Evolutionary conservation across 192 early-diverging fungal genomes (phyloP).

Genomic region (Podila horticola): DNA sequence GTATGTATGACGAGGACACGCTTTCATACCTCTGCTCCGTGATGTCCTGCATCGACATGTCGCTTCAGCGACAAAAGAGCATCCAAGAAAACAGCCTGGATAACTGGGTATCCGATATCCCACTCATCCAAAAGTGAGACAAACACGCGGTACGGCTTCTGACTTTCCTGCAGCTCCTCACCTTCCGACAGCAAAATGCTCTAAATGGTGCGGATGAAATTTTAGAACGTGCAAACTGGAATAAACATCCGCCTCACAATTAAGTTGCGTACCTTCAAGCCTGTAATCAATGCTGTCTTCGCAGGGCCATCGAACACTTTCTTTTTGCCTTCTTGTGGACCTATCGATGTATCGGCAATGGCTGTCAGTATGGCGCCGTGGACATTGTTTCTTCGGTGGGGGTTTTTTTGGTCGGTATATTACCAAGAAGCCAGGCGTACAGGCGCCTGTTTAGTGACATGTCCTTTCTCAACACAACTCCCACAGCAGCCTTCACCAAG

Average conservation of each 20-base stretch:
- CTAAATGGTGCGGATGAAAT: constrained; percentile 5
- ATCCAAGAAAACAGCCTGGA: constrained; percentile 79
- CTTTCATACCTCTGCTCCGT: constrained; percentile 53
- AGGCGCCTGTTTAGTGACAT: constrained; percentile 94
- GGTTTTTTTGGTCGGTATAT: background rate
- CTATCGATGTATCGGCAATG: background rate
- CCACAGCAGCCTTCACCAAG: constrained; percentile 76
- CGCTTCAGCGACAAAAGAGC: constrained; percentile 73
- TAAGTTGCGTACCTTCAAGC: constrained; percentile 55
- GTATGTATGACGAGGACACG: background rate
- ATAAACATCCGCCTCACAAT: no score
- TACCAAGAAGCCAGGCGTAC: constrained; percentile 90
- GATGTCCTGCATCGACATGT: constrained; percentile 53
- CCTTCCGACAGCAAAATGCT: constrained; percentile 41
- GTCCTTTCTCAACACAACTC: constrained; percentile 88
- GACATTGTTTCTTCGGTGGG: no score
- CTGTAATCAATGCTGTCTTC: constrained; percentile 61
- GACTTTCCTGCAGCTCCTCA: constrained; percentile 55
- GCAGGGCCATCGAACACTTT: constrained; percentile 63
- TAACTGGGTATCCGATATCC: constrained; percentile 80
- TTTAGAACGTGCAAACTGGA: no score
- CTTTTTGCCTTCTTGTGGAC: constrained; percentile 54
- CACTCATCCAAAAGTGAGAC: constrained; percentile 90
- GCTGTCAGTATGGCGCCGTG: background rate
- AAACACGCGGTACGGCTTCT: constrained; percentile 81